Evolutionary conservation across 805 yeast species (phyloP), one percentile per base, ranked within the genome.

Genomic region (Isabelozyma gotoi): DNA sequence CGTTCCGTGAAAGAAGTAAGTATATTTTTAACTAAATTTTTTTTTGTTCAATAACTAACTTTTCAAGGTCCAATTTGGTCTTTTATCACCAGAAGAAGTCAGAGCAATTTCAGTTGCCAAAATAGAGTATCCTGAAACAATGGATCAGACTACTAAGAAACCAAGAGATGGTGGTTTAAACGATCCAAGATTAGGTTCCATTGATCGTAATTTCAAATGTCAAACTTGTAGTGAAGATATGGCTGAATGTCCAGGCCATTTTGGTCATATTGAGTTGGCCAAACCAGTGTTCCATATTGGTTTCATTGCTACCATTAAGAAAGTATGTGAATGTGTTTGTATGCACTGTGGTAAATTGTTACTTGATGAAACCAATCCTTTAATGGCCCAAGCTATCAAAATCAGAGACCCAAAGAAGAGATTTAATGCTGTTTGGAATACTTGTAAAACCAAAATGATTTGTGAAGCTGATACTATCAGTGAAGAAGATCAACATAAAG

Each of bases 191-290:
- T 76, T 94, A 48, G 99, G 99, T 40, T 87, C 97, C 4, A 91
- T 94, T 56, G 99, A 94, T 68, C 84, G 99, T 66, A 92, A 91
- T 65, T 88, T 87, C 77, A 89, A 88, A 73, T 94, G 99, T 77
- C 98, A 92, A 75, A 94, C 99, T 18, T 94, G 99, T 77, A 96
- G 97, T 59, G 99, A 94, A 67, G 97, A 92, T 57, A 94, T 94
- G 97, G 88, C 92, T 47, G 98, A 94, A 65, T 94, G 99, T 70
- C 98, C 98, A 0, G 99, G 99, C 47, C 99, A 94, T 73, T 94
- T 94, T 69, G 99, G 99, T 54, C 99, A 94, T 62, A 94, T 94
- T 48, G 99, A 94, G 64, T 77, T 94, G 52, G 98, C 99, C 29
- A 94, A 92, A 64, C 99, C 99, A 11, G 99, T 94, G 32, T 94